Evolutionary conservation across 352 stramenopile genomes (phyloP), one percentile per base, ranked within the genome.

Genomic region (Globisporangium echinulatum): DNA sequence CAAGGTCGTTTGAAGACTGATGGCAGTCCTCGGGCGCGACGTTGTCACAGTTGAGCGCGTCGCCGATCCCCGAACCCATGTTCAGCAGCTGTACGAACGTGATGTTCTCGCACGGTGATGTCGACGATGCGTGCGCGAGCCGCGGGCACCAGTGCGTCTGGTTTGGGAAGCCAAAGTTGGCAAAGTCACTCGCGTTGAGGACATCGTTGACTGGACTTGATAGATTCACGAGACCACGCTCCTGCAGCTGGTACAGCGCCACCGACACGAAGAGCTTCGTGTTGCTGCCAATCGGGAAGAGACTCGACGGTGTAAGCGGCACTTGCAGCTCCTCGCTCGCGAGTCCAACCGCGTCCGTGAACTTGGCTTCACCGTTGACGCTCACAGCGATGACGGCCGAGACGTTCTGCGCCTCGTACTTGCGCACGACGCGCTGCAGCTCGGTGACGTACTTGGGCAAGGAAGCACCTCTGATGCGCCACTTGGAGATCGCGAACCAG

Each of bases 281-380:
- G 58, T 88, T 77, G 17, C 75, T 75, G 8, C 71, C 78, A 59
- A 88, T 71, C 7, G 75, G 71, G 57, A 88, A 88, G 48, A 86
- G 64, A 40, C 63, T 79, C 58, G 76, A 58, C 9, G 54, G 46
- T 14, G 58, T 36, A 58, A 88, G 85, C 0, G 61, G 44, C 49
- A 71, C 66, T 4, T 62, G 44, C 44, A 83, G 75, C 13, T 79
- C 70, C 42, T 81, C 68, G 48, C 75, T 82, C 33, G 78, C 75
- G 1, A 61, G n/a, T 0, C 78, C 75, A 47, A 68, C 70, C 9
- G 70, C 70, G 40, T 64, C 52, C 14, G 76, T 61, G 55, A 78
- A 71, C 47, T 72, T 72, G 52, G 76, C 70, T 33, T 71, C 47
- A 15, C 75, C 75, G 56, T 86, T 76, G 33, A 71, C 51, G 37